These are phyloP conservation scores for Urostyla sp. DNA, from an alignment of 73 alveolate genomes.

Conservation along the genomic window DNA sequence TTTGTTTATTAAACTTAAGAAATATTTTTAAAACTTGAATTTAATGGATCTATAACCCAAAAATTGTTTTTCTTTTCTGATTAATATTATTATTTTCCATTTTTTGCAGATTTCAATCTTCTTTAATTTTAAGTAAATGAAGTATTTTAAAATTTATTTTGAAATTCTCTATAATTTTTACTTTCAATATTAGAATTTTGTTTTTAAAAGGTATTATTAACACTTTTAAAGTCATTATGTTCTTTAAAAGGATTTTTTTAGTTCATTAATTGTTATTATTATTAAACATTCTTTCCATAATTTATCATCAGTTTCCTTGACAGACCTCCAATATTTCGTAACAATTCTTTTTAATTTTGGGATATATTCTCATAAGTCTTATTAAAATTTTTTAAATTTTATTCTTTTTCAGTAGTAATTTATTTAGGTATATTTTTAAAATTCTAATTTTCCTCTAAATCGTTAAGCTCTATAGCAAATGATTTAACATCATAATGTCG, in stretches of 20 bases:
- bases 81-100: too few relatives aligned
- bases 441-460: background rate
- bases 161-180: too few relatives aligned
- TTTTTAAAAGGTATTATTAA: background rate
- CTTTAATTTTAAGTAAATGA: too few relatives aligned
- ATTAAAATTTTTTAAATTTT: background rate
- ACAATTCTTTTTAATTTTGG: conserved; percentile 20
- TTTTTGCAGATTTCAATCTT: too few relatives aligned
- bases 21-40: too few relatives aligned
- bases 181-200: background rate
- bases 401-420: conserved; percentile 14
- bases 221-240: too few relatives aligned
- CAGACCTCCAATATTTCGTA: conserved; percentile 36
- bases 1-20: too few relatives aligned
- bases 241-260: too few relatives aligned
- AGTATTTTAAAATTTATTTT: too few relatives aligned
- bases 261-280: too few relatives aligned
- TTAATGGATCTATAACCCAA: too few relatives aligned
- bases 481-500: conserved; percentile 34
- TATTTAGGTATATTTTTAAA: background rate
- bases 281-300: background rate
- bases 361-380: conserved; percentile 15
- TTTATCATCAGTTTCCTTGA: background rate
- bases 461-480: background rate
- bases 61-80: too few relatives aligned